Evolutionary conservation across 176 grass and related monocot species (phyloP).

Genomic region (Carex pumila): DNA sequence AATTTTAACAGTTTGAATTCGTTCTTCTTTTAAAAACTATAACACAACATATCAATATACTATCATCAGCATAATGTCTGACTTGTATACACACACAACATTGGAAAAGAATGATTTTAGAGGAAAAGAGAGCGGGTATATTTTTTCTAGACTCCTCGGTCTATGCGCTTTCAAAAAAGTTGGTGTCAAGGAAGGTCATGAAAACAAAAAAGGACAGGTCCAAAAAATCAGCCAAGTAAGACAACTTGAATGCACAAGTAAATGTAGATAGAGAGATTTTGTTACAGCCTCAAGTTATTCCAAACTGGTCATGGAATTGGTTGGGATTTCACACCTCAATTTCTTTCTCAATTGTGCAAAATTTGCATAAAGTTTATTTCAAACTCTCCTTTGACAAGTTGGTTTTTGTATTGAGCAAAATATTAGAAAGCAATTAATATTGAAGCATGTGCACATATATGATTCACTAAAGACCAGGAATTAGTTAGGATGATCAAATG

Average conservation of each 20-base stretch:
- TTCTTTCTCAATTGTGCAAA: background rate
- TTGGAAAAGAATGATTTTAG: background rate
- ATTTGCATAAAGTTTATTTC: background rate
- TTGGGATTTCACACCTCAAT: constrained; percentile 7
- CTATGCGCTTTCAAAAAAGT: constrained; percentile 21
- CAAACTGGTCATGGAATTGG: background rate
- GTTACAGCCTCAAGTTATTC: background rate
- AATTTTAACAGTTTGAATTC: no score
- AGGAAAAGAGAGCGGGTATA: background rate
- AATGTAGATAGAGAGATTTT: constrained; percentile 9
- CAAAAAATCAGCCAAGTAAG: constrained; percentile 9
- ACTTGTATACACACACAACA: background rate
- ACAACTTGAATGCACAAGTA: background rate
- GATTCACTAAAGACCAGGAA: constrained; percentile 1
- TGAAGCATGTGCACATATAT: background rate
- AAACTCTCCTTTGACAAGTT: background rate
- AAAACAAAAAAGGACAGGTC: constrained; percentile 2
- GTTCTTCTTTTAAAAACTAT: no score
- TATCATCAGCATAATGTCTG: no score
- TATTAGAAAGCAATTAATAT: background rate
- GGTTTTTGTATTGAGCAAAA: no score
- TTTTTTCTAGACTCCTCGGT: background rate
- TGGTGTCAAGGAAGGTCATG: constrained; percentile 22
- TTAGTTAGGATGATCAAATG: constrained; percentile 1
- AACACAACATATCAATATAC: no score